Evolutionary conservation across 2,329 filamentous ascomycete species (phyloP), one percentile per base, ranked within the genome.

Genomic region (Fusarium odoratissimum): DNA sequence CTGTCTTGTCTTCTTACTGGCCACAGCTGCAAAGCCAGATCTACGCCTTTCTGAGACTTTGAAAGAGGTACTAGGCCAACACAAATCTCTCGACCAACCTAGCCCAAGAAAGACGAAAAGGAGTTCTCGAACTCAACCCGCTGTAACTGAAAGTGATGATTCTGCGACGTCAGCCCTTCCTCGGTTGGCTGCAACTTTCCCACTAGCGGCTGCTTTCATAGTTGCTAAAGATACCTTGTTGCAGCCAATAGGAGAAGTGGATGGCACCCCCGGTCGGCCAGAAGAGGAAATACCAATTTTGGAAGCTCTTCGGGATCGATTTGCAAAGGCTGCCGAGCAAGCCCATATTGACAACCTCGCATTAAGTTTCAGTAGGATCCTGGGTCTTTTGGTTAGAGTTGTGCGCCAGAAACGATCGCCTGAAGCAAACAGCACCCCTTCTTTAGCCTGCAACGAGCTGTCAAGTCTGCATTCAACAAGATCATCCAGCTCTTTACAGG

Each of bases 281-380:
- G 75, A 78, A 71, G 75, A 78, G 68, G 75, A 77, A 73, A 72
- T 77, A 19, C 49, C 58, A n/a, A 60, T 78, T 19, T 56, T 78
- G 23, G 75, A 78, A 49, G 49, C 68, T n/a, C 64, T 78, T 17
- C 72, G 75, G 10, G 74, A 78, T 54, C 65, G 65, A 40, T 75
- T 72, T 49, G 35, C 64, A 30, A 59, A 56, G 11, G 64, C 63
- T 28, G 70, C 64, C 9, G 75, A 77, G 31, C 62, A 67, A 44
- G 70, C 71, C 12, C 61, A 71, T 42, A 37, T 65, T 13, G 72
- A 74, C 44, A 77, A 75, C 55, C 44, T 75, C 16, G 56, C 72
- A 9, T 55, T 60, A 48, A 77, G 62, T n/a, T 67, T 77, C 21
- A 69, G 75, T 31, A 71, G 72, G 19, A 68, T 67, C 1, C 42